Conservation (phyloP, 768 basidiomycete genomes). For the Boletus subparvulus region DNA sequence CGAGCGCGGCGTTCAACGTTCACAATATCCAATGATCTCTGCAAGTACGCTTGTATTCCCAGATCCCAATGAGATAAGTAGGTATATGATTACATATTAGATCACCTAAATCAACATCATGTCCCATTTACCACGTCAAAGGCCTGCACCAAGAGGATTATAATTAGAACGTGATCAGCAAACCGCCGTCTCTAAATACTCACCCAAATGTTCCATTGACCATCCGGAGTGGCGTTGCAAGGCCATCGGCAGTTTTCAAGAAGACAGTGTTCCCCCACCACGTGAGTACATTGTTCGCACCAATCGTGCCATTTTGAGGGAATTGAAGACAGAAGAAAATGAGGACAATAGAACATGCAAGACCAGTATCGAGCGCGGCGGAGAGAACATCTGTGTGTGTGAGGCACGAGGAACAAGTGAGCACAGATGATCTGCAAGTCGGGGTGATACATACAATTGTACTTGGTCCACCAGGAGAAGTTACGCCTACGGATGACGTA, state of each 20-base stretch:
- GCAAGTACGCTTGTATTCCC: background rate
- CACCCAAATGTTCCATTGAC: slow-evolving; percentile 31
- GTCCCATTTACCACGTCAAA: slow-evolving; percentile 9
- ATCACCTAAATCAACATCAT: background rate
- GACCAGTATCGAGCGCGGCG: slow-evolving; percentile 69
- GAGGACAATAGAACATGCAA: slow-evolving; percentile 56
- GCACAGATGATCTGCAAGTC: slow-evolving; percentile 9
- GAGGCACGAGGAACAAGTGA: background rate
- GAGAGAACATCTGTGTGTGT: slow-evolving; percentile 55
- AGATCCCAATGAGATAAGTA: background rate
- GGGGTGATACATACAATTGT: slow-evolving; percentile 31
- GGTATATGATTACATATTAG: background rate
- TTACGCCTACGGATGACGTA: slow-evolving; percentile 59
- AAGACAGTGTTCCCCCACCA: slow-evolving; percentile 71
- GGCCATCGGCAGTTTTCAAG: slow-evolving; percentile 32
- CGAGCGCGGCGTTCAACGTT: no score
- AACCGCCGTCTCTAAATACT: background rate
- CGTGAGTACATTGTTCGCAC: slow-evolving; percentile 46
- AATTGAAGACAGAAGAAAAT: slow-evolving; percentile 66
- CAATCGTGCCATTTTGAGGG: slow-evolving; percentile 60
- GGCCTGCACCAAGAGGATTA: slow-evolving; percentile 8
- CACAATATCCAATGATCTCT: background rate
- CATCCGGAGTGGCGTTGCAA: slow-evolving; percentile 7
- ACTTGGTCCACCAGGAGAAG: slow-evolving; percentile 70
- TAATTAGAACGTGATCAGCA: background rate